phyloP scores from a whole-genome alignment of 495 filamentous ascomycete genomes.

The Aspergillus nanangensis region DNA sequence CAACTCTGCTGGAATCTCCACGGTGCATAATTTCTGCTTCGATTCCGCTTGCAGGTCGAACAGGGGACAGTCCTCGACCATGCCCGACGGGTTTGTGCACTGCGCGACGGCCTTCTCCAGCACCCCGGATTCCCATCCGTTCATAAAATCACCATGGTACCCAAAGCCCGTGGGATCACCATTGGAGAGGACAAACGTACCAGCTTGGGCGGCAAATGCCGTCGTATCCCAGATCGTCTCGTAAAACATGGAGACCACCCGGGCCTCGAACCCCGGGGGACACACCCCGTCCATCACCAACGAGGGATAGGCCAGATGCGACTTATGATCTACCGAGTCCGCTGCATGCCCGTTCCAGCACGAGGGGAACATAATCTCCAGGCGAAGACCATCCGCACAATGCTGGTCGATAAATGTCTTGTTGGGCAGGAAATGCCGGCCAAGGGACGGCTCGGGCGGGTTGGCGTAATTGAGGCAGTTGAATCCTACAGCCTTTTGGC shows the following conservation, averaged over 20 bases:
- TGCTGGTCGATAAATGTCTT: constrained; percentile 73
- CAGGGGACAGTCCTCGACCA: constrained; percentile 50
- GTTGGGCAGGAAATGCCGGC: constrained; percentile 73
- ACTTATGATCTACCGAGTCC: constrained; percentile 58
- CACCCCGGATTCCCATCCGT: constrained; percentile 62
- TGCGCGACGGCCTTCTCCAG: constrained; percentile 37
- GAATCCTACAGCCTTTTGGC: constrained; percentile 81
- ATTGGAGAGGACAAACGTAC: constrained; percentile 73
- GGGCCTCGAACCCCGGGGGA: constrained; percentile 62
- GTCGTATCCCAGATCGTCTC: constrained; percentile 85
- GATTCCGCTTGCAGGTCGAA: constrained; percentile 51
- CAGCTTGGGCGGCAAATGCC: constrained; percentile 59
- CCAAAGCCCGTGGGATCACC: constrained; percentile 80
- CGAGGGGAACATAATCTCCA: constrained; percentile 86
- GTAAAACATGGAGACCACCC: constrained; percentile 72
- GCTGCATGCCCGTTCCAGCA: constrained; percentile 80
- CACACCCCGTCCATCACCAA: constrained; percentile 73
- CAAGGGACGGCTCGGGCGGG: constrained; percentile 63
- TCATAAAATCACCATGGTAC: constrained; percentile 87
- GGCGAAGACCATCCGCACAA: constrained; percentile 70
- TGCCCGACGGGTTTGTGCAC: constrained; percentile 50
- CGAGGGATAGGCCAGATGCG: constrained; percentile 73
- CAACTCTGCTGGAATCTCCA: constrained; percentile 42
- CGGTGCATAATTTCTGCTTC: constrained; percentile 33
- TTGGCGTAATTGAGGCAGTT: constrained; percentile 79